Percentiles rank a stretch among this genome's conserved stretches.
These are phyloP conservation scores for Centaurea solstitialis DNA, from an alignment of 129 eudicot genomes.

Conservation along the genomic window DNA sequence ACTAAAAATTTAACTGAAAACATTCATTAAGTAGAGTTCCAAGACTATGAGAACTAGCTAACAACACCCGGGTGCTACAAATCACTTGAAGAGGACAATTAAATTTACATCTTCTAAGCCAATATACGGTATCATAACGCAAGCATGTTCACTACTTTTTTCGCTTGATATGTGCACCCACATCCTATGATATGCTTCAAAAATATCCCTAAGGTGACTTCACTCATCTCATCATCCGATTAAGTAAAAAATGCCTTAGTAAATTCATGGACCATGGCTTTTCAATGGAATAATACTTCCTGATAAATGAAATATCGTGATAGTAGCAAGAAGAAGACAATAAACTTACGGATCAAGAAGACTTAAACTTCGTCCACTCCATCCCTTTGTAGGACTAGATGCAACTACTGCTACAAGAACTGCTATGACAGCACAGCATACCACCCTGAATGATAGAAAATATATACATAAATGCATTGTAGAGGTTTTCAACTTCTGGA, in stretches of 20 bases:
- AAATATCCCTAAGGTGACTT: not conserved
- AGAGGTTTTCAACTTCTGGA: not conserved
- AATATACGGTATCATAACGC: not conserved
- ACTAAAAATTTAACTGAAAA: not conserved
- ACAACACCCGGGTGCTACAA: not conserved
- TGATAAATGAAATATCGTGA: not conserved
- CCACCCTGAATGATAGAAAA: slow-evolving; percentile 55
- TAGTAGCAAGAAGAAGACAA: not conserved
- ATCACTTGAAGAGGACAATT: not conserved
- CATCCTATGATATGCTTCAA: not conserved
- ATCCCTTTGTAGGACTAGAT: slow-evolving; percentile 97
- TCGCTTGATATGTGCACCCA: not conserved
- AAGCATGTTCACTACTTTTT: not conserved
- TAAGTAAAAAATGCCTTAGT: not conserved
- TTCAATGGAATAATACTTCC: not conserved
- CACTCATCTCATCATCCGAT: not conserved
- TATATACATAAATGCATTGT: not conserved
- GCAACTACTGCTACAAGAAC: slow-evolving; percentile 92
- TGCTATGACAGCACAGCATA: slow-evolving; percentile 77
- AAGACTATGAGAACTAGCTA: not conserved
- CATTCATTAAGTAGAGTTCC: not conserved
- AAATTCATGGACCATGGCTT: not conserved
- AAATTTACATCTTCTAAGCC: not conserved
- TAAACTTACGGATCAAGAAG: slow-evolving; percentile 95
- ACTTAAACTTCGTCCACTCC: slow-evolving; percentile 99